Conservation (phyloP, 2,329 filamentous ascomycete species). For the Colletotrichum nymphaeae region DNA sequence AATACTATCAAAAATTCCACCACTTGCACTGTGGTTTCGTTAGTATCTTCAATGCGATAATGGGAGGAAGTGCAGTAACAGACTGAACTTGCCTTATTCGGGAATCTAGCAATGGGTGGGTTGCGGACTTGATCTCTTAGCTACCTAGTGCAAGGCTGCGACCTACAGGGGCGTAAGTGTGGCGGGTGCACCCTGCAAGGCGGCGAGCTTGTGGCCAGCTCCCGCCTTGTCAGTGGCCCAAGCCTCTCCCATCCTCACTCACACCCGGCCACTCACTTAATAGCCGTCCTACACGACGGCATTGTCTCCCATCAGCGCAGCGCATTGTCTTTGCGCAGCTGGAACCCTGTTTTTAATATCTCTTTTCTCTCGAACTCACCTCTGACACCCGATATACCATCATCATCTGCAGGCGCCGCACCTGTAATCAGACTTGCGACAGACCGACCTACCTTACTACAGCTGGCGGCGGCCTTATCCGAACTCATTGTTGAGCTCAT, state of each 20-base stretch:
- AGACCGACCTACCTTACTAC: background rate
- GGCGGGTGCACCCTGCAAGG: conserved; percentile 33
- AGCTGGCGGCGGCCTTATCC: background rate
- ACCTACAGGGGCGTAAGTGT: conserved; percentile 27
- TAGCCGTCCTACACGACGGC: conserved; percentile 22
- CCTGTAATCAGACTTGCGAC: conserved; percentile 5
- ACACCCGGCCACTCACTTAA: conserved; percentile 24
- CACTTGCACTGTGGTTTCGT: background rate
- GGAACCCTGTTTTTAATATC: no score
- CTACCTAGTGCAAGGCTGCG: conserved; percentile 33
- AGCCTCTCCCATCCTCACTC: conserved; percentile 32
- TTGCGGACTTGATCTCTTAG: conserved; percentile 13
- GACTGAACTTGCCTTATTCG: conserved; percentile 13
- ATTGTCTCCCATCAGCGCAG: conserved; percentile 9
- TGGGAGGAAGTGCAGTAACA: background rate
- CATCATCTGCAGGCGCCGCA: background rate
- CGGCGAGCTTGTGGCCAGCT: conserved; percentile 33
- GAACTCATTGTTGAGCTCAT: background rate
- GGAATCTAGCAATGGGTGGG: conserved; percentile 8
- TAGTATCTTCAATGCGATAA: background rate
- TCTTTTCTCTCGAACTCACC: background rate
- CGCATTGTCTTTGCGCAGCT: conserved; percentile 18
- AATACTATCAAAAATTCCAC: no score
- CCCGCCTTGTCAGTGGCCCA: conserved; percentile 35
- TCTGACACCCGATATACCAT: background rate